Evolutionary conservation across 179 eudicot genomes (phyloP).

Genomic region (Spinacia oleracea): DNA sequence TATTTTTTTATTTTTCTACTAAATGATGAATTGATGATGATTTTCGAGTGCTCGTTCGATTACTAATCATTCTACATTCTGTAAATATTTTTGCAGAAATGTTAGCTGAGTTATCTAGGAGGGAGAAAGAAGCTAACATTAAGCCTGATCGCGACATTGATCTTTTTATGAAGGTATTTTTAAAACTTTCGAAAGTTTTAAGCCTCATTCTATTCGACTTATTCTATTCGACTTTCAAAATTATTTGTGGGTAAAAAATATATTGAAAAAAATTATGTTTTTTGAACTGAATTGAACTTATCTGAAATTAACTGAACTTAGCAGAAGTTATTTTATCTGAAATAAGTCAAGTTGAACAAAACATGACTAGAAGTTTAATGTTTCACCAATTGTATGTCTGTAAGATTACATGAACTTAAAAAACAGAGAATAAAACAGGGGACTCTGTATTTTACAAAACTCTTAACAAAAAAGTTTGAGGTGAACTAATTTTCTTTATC

Average conservation of each 20-base stretch:
- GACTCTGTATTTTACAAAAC: neutral
- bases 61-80: neutral
- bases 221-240: too few relatives aligned
- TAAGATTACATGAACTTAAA: neutral
- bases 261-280: too few relatives aligned
- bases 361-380: neutral
- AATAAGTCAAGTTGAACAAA: too few relatives aligned
- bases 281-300: too few relatives aligned
- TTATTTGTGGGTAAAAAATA: too few relatives aligned
- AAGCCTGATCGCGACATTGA: constrained; percentile 53
- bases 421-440: neutral
- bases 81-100: constrained; percentile 34
- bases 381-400: neutral
- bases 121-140: constrained; percentile 52
- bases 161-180: constrained; percentile 48
- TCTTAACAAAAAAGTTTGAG: neutral
- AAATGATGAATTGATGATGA: neutral
- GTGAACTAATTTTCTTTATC: neutral
- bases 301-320: too few relatives aligned
- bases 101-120: constrained; percentile 48
- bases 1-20: too few relatives aligned
- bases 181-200: neutral
- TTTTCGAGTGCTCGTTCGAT: neutral
- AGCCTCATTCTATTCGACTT: too few relatives aligned
- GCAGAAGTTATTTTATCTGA: too few relatives aligned